These are phyloP conservation scores for Fusarium sp. DNA, from an alignment of 2,329 filamentous ascomycete species.

Conservation along the genomic window DNA sequence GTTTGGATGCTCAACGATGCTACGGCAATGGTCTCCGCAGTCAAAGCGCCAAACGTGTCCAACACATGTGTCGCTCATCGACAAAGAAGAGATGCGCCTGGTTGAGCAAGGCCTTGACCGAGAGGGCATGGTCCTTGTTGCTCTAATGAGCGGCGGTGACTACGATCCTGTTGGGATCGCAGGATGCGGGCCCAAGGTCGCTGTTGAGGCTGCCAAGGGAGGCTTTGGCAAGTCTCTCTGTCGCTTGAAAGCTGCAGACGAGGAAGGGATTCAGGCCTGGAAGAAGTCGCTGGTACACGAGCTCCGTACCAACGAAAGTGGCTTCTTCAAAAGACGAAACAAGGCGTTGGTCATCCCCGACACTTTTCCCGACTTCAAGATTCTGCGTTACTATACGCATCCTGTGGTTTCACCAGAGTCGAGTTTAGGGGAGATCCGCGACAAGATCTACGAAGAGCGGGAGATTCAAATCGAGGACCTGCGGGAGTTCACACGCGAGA, in stretches of 20 bases:
- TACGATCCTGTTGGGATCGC: slow-evolving; percentile 91
- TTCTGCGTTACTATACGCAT: slow-evolving; percentile 88
- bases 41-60: slow-evolving; percentile 73
- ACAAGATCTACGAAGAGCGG: slow-evolving; percentile 39
- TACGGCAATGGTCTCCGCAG: slow-evolving; percentile 88
- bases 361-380: slow-evolving; percentile 81
- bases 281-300: slow-evolving; percentile 78
- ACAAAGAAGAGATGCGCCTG: slow-evolving; percentile 66
- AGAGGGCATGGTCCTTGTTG: slow-evolving; percentile 93
- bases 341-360: slow-evolving; percentile 81
- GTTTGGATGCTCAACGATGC: slow-evolving; percentile 86
- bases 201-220: slow-evolving; percentile 89
- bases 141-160: slow-evolving; percentile 94
- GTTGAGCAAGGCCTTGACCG: slow-evolving; percentile 74
- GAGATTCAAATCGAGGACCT: slow-evolving; percentile 61
- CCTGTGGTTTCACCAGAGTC: slow-evolving; percentile 82
- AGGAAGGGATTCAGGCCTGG: slow-evolving; percentile 74
- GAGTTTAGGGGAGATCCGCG: slow-evolving; percentile 44
- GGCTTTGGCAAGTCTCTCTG: slow-evolving; percentile 86
- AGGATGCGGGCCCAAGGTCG: slow-evolving; percentile 87
- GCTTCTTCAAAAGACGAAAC: slow-evolving; percentile 82
- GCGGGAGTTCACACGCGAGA: slow-evolving; percentile 79
- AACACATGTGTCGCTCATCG: slow-evolving; percentile 89
- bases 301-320: slow-evolving; percentile 84
- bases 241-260: slow-evolving; percentile 70